phyloP scores from a whole-genome alignment of 345 rosid species.

The Jatropha curcas region DNA sequence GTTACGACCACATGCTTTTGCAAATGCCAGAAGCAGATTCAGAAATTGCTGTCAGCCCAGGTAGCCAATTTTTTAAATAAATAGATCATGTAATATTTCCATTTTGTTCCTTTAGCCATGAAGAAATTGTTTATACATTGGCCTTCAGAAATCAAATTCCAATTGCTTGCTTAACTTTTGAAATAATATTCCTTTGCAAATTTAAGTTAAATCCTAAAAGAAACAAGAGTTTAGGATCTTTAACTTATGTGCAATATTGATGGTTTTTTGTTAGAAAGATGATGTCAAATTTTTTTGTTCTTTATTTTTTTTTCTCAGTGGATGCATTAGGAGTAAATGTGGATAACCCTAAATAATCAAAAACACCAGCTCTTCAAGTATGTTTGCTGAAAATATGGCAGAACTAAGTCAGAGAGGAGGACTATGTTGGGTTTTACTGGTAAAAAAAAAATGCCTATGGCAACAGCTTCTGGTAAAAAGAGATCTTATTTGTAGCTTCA shows the following conservation, averaged over 20 bases:
- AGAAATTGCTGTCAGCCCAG: constrained; percentile 64
- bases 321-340: constrained; percentile 74
- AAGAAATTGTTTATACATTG: too few relatives aligned
- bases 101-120: too few relatives aligned
- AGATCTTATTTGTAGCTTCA: constrained; percentile 49
- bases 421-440: constrained; percentile 54
- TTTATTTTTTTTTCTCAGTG: constrained; percentile 43
- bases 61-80: constrained; percentile 23
- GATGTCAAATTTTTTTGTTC: neutral
- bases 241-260: too few relatives aligned
- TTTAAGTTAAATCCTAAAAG: neutral
- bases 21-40: constrained; percentile 49
- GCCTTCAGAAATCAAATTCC: too few relatives aligned
- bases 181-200: neutral
- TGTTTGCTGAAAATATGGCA: constrained; percentile 63
- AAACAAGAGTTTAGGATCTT: too few relatives aligned
- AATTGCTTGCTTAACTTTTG: neutral
- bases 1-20: constrained; percentile 43
- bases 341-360: constrained; percentile 45
- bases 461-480: constrained; percentile 53
- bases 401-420: constrained; percentile 38
- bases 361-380: constrained; percentile 45
- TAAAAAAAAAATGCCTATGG: constrained; percentile 33
- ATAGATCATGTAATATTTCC: neutral
- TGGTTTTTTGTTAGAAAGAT: too few relatives aligned